A percentile compares a stretch with the other conserved stretches of the same genome.
Evolutionary conservation across 805 yeast species (phyloP).

Genomic region (Komagataella phaffii): DNA sequence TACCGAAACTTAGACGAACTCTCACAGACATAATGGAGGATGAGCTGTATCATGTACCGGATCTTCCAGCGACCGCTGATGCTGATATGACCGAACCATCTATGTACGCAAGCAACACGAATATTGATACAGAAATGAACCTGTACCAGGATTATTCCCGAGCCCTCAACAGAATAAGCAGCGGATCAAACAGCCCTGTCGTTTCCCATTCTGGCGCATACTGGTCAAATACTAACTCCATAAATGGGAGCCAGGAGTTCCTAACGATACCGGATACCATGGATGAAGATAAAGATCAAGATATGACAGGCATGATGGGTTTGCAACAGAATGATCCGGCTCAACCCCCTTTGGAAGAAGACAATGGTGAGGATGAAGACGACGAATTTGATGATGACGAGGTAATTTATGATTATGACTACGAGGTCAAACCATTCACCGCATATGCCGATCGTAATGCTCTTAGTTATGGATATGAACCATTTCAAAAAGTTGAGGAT

Average conservation of each 20-base stretch:
- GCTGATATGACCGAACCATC: constrained; percentile 1
- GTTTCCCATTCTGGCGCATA: background rate
- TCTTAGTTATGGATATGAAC: background rate
- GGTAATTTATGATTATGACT: background rate
- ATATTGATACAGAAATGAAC: background rate
- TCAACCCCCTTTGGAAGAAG: constrained; percentile 4
- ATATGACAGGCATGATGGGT: constrained; percentile 1
- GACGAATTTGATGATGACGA: constrained; percentile 1
- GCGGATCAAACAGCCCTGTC: background rate
- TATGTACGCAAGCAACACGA: constrained; percentile 1
- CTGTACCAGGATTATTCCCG: background rate
- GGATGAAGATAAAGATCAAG: constrained; percentile 2
- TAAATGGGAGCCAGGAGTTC: background rate
- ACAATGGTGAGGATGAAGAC: constrained; percentile 1
- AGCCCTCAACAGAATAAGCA: background rate
- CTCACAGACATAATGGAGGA: constrained; percentile 48
- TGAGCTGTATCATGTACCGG: constrained; percentile 32
- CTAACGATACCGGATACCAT: constrained; percentile 4
- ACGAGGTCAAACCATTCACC: constrained; percentile 19
- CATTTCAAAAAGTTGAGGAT: background rate
- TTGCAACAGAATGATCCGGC: constrained; percentile 1
- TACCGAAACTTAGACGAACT: constrained; percentile 38
- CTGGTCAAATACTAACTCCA: background rate
- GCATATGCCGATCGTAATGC: constrained; percentile 23
- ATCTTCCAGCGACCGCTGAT: background rate